These are phyloP conservation scores for Simmondsia chinensis DNA, from an alignment of 148 eudicot genomes.

Conservation along the genomic window DNA sequence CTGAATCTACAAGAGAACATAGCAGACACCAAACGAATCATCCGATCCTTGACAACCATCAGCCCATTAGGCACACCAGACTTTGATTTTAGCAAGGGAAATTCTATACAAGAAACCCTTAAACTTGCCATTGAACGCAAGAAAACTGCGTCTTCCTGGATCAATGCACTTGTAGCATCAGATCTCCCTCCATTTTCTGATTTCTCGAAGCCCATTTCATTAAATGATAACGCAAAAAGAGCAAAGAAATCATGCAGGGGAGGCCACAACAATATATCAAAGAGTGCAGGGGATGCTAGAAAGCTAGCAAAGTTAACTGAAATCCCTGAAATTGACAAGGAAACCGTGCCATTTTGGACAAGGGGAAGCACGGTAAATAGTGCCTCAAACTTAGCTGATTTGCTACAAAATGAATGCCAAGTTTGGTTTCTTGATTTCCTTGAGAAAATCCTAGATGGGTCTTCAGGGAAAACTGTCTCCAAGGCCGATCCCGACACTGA, in stretches of 20 bases:
- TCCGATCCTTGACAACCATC: constrained; percentile 36
- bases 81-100: constrained; percentile 5
- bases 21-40: constrained; percentile 17
- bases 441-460: constrained; percentile 35
- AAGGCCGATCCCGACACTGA: constrained; percentile 6
- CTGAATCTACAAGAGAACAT: constrained; percentile 33
- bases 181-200: constrained; percentile 29
- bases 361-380: constrained; percentile 16
- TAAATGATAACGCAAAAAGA: not conserved
- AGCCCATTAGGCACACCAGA: constrained; percentile 24
- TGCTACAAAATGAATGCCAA: constrained; percentile 27
- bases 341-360: constrained; percentile 17
- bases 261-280: constrained; percentile 13
- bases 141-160: constrained; percentile 37
- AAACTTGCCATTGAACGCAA: constrained; percentile 34
- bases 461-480: constrained; percentile 17
- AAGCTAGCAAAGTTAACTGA: constrained; percentile 14
- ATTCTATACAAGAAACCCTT: constrained; percentile 29
- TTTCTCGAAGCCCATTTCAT: not conserved
- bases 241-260: constrained; percentile 11
- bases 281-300: constrained; percentile 7
- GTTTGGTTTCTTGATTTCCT: constrained; percentile 23
- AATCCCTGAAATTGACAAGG: constrained; percentile 16
- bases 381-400: constrained; percentile 15
- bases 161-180: constrained; percentile 30